Conservation (phyloP, 2,329 filamentous ascomycete genomes). For the Aspergillus pseudotamarii region DNA sequence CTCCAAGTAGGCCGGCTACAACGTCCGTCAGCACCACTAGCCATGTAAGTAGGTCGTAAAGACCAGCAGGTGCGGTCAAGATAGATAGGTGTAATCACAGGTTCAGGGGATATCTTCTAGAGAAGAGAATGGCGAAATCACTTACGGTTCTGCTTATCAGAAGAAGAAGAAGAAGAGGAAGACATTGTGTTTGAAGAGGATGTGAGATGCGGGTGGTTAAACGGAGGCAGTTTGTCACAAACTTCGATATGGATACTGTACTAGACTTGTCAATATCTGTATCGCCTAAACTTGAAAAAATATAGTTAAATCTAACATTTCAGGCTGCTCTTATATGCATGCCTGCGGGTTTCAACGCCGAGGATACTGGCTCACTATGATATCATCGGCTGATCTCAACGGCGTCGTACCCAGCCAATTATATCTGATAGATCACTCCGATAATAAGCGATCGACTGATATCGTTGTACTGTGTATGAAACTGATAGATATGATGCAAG, state of each 20-base stretch:
- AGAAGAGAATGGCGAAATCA: not conserved
- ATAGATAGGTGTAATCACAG: not conserved
- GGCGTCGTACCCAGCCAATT: not conserved
- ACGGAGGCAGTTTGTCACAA: not conserved
- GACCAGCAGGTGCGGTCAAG: not conserved
- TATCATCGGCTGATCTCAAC: constrained; percentile 2
- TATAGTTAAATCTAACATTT: not conserved
- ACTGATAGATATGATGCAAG: not conserved
- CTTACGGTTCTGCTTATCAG: not conserved
- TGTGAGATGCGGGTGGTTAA: not conserved
- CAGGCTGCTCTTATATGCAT: not conserved
- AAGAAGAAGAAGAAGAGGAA: not conserved
- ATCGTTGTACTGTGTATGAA: not conserved
- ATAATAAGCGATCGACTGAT: not conserved
- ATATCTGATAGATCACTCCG: not conserved
- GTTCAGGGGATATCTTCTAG: not conserved
- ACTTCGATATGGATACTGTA: not conserved
- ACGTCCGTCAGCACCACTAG: not conserved
- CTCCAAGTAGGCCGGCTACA: constrained; percentile 20
- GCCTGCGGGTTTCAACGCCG: not conserved
- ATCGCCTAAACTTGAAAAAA: not conserved
- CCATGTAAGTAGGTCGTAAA: not conserved
- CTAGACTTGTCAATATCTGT: not conserved
- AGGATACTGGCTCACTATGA: not conserved
- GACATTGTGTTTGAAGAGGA: not conserved